Percentiles rank a stretch among this genome's conserved stretches.
Evolutionary conservation across 495 filamentous ascomycete genomes (phyloP).

Genomic region (Xylaria nigripes): DNA sequence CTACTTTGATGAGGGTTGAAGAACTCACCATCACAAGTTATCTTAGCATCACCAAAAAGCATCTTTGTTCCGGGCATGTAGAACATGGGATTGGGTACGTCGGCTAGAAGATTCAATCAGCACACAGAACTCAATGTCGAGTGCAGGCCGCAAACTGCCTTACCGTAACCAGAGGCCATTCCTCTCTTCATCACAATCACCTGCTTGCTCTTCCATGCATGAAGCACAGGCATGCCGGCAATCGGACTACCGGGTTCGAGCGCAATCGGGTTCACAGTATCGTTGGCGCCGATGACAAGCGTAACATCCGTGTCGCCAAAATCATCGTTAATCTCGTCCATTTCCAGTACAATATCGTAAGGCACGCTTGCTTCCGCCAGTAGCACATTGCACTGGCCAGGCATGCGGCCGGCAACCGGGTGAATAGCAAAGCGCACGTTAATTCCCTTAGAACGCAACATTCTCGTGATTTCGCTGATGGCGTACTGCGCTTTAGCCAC

Average conservation of each 20-base stretch:
- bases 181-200: constrained; percentile 81
- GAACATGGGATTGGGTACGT: constrained; percentile 84
- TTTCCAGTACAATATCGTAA: constrained; percentile 79
- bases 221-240: constrained; percentile 77
- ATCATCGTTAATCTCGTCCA: constrained; percentile 89
- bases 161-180: constrained; percentile 73
- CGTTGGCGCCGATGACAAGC: constrained; percentile 77
- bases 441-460: constrained; percentile 59
- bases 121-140: neutral
- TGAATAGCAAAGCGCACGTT: constrained; percentile 82
- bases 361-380: constrained; percentile 74
- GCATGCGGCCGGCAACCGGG: constrained; percentile 77
- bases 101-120: constrained; percentile 40
- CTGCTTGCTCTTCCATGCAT: constrained; percentile 86
- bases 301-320: constrained; percentile 76
- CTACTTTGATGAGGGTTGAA: neutral
- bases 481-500: constrained; percentile 83
- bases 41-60: constrained; percentile 78
- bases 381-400: constrained; percentile 78
- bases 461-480: constrained; percentile 65
- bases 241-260: constrained; percentile 70
- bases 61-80: constrained; percentile 76
- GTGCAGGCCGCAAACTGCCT: constrained; percentile 9
- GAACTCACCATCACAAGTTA: constrained; percentile 60
- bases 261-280: constrained; percentile 79